Evolutionary conservation across 805 yeast genomes (phyloP), one percentile per base, ranked within the genome.

Genomic region (Yarrowia sp.): DNA sequence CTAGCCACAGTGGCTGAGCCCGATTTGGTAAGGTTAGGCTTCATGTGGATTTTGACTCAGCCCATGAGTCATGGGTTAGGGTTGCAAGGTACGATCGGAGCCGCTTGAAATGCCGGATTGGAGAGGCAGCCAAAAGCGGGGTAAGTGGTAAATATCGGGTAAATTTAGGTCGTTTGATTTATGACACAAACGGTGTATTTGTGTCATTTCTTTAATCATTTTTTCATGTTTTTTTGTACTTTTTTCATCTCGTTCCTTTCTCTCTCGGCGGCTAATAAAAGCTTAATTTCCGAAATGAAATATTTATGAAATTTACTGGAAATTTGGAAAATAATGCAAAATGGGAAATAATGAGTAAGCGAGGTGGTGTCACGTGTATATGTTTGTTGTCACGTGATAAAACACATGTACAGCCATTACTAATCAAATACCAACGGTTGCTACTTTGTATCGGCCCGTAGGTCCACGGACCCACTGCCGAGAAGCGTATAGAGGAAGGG

Each of bases 1-100:
- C 53, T 17, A 48, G 53, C 53, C 53, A 48, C 53, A 33, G 53
- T 48, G 53, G 53, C 53, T 14, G 53, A 32, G 53, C 53, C 53
- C 28, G 15, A 5, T 31, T 15, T 11, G 44, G 18, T 8, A 15
- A 15, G 22, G 17, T 31, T 9, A 8, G 38, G 51, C 10, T 32
- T 45, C 22, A 14, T 45, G 51, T 32, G 2, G 14, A 18, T 4
- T 48, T 48, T 48, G 53, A 48, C 53, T 48, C 53, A 48, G 53
- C 53, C 39, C 53, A 33, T 48, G 53, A 48, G 28, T 48, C 53
- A 48, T 11, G 15, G 48, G 10, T 43, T 22, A 28, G 44, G 44
- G 22, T 35, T 22, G 28, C n/a, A n/a, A n/a, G n/a, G n/a, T n/a
- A n/a, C n/a, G n/a, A n/a, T n/a, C n/a, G n/a, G n/a, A n/a, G n/a